A percentile compares a stretch with the other conserved stretches of the same genome.
Evolutionary conservation across 495 filamentous ascomycete species (phyloP).

Genomic region (Penicillium paradoxum): DNA sequence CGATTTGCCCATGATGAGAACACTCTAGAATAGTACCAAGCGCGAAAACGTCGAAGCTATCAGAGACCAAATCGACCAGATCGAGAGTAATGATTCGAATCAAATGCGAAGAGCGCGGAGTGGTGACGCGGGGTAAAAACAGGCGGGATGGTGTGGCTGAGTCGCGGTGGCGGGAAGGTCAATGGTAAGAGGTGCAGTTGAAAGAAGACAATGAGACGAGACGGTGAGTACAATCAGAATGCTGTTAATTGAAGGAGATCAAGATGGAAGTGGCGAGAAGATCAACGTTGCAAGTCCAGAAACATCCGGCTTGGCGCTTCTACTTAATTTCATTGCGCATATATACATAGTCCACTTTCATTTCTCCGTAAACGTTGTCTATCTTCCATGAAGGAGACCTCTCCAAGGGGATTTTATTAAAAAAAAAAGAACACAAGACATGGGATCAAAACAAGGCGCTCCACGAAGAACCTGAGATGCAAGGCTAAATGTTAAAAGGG

Average conservation of each 20-base stretch:
- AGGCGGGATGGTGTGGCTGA: constrained; percentile 24
- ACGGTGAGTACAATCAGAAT: too few species aligned
- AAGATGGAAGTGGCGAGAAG: constrained; percentile 3
- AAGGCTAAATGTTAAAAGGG: not conserved
- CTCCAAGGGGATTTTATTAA: not conserved
- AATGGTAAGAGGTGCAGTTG: not conserved
- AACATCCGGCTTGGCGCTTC: constrained; percentile 15
- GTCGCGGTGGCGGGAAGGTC: constrained; percentile 4
- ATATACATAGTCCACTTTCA: not conserved
- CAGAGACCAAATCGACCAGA: not conserved
- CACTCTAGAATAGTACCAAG: not conserved
- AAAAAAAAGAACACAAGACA: not conserved
- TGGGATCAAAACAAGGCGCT: not conserved
- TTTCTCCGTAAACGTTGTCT: not conserved
- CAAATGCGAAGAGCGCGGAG: constrained; percentile 2
- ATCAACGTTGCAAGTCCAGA: constrained; percentile 11
- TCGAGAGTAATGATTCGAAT: not conserved
- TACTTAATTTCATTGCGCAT: not conserved
- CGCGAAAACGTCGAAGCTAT: not conserved
- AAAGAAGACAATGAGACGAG: not conserved
- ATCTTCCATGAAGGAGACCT: constrained; percentile 1
- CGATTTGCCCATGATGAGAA: constrained; percentile 42
- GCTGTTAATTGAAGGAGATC: not conserved
- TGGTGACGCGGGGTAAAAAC: constrained; percentile 24
- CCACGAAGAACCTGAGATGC: not conserved